Base-by-base conservation (phyloP, 768 basidiomycete genomes). In the Psilocybe tampanensis region DNA sequence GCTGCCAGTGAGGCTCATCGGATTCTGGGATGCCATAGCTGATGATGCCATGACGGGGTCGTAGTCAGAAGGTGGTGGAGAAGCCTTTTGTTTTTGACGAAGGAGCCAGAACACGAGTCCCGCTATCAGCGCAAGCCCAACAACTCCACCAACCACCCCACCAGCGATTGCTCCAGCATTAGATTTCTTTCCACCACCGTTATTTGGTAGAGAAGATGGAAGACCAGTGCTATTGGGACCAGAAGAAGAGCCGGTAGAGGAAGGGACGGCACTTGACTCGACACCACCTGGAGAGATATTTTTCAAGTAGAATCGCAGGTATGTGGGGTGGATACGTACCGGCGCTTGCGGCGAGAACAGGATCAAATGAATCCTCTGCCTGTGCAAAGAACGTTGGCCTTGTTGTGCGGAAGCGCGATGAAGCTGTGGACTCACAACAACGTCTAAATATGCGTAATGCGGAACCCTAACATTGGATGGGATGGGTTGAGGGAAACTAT, bases 111-210 rank as follows among this genome's bases (percentile, higher is more conserved):
- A 67, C 5, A 64, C 52, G 8, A 69, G 33, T 2, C 59, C 79
- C 4, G 63, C 76, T 12, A 86, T 68, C 44, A 80, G 59, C 8
- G 74, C 79, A 18, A 82, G 55, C n/a, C 68, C 75, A 23, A 82
- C 74, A 0, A 88, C 56, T 13, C 80, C 84, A 3, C 84, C 84
- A 6, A 86, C 74, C 7, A 83, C 81, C n/a, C 88, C 86, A 39
- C 86, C 87, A 0, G 81, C 84, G 34, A 88, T 86, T n/a, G 66
- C 66, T n/a, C 63, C 61, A 29, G 63, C 58, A 42, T 66, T 59
- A 2, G 64, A 55, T 24, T 62, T 65, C 33, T 58, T 60, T 24
- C 34, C 36, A 24, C 47, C 19, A 18, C 17, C 3, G 0, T 54
- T 22, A 7, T 43, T 11, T 32, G 53, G 39, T 29, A 57, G 7